Evolutionary conservation across 2,329 filamentous ascomycete genomes (phyloP).

Genomic region (Diaporthe destruens): DNA sequence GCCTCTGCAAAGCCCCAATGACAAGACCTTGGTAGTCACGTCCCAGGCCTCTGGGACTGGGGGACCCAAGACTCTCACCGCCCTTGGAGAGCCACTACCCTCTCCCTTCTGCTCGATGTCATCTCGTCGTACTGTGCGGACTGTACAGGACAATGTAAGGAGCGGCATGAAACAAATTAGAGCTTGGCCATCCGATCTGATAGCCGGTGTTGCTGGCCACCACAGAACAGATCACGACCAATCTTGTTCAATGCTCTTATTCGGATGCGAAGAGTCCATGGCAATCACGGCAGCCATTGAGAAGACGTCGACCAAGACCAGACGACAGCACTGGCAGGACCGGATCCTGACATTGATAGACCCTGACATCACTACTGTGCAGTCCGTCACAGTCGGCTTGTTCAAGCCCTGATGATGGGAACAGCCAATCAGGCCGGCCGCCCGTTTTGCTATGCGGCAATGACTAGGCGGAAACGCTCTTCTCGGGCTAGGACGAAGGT

Average conservation of each 20-base stretch:
- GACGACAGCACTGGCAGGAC: conserved; percentile 55
- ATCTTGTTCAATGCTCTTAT: conserved; percentile 12
- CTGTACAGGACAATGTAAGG: conserved; percentile 19
- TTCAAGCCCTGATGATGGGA: conserved; percentile 13
- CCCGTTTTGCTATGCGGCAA: conserved; percentile 17
- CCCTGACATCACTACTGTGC: conserved; percentile 33
- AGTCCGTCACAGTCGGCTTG: conserved; percentile 3
- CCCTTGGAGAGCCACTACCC: conserved; percentile 6
- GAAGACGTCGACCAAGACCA: conserved; percentile 58
- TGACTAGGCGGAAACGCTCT: conserved; percentile 23
- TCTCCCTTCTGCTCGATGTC: conserved; percentile 2
- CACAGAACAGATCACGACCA: conserved; percentile 41
- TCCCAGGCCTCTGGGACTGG: conserved; percentile 15
- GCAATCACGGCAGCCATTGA: conserved; percentile 43
- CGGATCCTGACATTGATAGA: conserved; percentile 60
- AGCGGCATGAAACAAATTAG: conserved; percentile 18
- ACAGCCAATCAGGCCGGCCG: conserved; percentile 20
- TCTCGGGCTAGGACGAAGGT: conserved; percentile 35
- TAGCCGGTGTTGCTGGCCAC: conserved; percentile 42
- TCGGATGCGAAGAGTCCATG: conserved; percentile 41
- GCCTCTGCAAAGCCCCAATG: conserved; percentile 16
- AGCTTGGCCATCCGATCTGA: conserved; percentile 11
- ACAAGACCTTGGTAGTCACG: neutral
- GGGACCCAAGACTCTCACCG: conserved; percentile 5
- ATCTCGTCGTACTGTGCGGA: conserved; percentile 29